A percentile compares a stretch with the other conserved stretches of the same genome.
These are phyloP conservation scores for Fraxinus baroniana DNA, from an alignment of 305 asterid species.

Conservation along the genomic window DNA sequence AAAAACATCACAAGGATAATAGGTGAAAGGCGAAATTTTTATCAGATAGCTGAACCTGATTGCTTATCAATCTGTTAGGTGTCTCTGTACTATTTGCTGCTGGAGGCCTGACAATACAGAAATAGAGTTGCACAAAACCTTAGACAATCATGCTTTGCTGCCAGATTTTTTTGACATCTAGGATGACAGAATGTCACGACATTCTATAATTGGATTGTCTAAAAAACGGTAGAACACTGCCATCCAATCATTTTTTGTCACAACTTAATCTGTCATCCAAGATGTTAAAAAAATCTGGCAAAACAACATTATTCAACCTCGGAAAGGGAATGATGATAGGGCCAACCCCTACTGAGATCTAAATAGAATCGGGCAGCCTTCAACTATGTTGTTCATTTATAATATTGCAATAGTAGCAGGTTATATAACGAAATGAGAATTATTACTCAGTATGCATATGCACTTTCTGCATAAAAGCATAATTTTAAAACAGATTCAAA, in stretches of 20 bases:
- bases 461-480: not conserved
- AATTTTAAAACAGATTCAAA: not conserved
- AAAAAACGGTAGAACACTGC: too few relatives aligned
- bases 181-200: too few relatives aligned
- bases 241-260: too few relatives aligned
- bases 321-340: not conserved
- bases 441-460: not conserved
- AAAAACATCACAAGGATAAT: constrained; percentile 22
- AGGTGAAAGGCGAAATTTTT: constrained; percentile 10
- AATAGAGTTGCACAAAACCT: constrained; percentile 10
- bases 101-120: constrained; percentile 46
- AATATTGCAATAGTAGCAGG: not conserved
- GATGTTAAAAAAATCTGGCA: too few relatives aligned
- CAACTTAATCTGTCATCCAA: too few relatives aligned
- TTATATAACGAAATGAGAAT: not conserved
- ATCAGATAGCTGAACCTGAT: constrained; percentile 46
- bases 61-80: constrained; percentile 39
- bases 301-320: too few relatives aligned
- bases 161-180: too few relatives aligned
- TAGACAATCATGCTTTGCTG: too few relatives aligned
- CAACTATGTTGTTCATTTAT: not conserved
- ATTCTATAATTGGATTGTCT: too few relatives aligned
- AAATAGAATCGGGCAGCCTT: not conserved
- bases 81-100: constrained; percentile 35
- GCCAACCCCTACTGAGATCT: not conserved